Conservation (phyloP, 345 rosid species). For the Corchorus olitorius region DNA sequence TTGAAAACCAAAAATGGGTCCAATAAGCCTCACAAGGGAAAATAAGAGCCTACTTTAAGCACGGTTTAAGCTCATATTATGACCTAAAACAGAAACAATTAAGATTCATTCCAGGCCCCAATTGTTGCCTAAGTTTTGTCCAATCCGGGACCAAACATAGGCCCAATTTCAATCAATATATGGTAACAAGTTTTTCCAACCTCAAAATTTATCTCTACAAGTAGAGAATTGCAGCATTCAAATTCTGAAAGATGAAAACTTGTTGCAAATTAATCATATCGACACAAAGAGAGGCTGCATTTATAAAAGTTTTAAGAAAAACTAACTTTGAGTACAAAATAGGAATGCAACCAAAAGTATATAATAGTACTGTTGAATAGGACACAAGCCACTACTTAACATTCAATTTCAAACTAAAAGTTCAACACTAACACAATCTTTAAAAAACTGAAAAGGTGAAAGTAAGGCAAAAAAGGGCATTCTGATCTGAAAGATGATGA, state of each 20-base stretch:
- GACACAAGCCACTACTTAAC: not conserved
- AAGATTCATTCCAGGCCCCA: no score
- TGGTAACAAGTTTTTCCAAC: no score
- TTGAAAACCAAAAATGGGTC: no score
- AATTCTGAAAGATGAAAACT: not conserved
- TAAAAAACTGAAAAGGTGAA: conserved; percentile 1
- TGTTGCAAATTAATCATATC: not conserved
- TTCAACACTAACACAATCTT: conserved; percentile 19
- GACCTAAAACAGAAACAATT: no score
- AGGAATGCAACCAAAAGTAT: not conserved
- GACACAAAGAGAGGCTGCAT: not conserved
- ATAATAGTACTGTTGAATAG: not conserved
- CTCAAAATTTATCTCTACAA: no score
- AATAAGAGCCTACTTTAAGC: no score
- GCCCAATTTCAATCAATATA: no score
- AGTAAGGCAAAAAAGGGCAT: not conserved
- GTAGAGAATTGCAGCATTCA: not conserved
- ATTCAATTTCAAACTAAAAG: not conserved
- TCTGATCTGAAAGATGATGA: not conserved
- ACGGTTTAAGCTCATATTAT: no score
- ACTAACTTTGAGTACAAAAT: not conserved
- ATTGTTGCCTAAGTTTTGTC: no score
- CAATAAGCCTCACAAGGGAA: no score
- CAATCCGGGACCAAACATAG: no score
- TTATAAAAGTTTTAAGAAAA: not conserved